Conservation (phyloP, 140 eudicot species). For the Flaveria floridana region DNA sequence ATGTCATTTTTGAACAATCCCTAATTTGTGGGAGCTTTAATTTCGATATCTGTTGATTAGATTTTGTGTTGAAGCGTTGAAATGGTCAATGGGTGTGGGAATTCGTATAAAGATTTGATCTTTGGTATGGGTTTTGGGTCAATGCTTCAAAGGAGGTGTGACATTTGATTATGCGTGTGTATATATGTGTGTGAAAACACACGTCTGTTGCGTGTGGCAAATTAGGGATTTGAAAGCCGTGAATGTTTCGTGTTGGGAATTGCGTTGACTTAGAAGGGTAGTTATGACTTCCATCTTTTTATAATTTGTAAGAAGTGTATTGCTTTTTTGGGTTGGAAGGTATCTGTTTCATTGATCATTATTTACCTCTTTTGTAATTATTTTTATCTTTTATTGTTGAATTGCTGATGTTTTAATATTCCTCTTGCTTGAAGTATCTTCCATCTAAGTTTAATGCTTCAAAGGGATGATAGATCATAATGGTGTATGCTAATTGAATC, state of each 20-base stretch:
- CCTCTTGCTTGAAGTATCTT: slow-evolving; percentile 37
- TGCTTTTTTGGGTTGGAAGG: slow-evolving; percentile 20
- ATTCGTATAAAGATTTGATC: slow-evolving; percentile 30
- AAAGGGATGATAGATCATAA: slow-evolving; percentile 27
- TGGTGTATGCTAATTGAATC: slow-evolving; percentile 6
- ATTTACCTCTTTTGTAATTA: slow-evolving; percentile 13
- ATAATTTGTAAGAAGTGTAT: slow-evolving; percentile 13
- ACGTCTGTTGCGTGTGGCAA: slow-evolving; percentile 34
- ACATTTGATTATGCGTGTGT: slow-evolving; percentile 16
- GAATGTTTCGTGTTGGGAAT: slow-evolving; percentile 39
- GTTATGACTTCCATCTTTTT: slow-evolving; percentile 36
- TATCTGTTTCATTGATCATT: neutral
- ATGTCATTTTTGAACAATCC: slow-evolving; percentile 1
- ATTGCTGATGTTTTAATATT: slow-evolving; percentile 30
- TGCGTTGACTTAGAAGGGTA: slow-evolving; percentile 35
- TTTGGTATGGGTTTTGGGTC: slow-evolving; percentile 27
- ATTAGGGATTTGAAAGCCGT: slow-evolving; percentile 38
- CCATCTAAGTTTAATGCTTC: slow-evolving; percentile 21
- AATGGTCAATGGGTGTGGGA: neutral
- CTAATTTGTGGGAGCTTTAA: slow-evolving; percentile 24
- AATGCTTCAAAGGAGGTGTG: slow-evolving; percentile 15
- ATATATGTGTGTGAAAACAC: neutral
- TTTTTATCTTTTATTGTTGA: slow-evolving; percentile 5
- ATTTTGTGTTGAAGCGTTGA: neutral
- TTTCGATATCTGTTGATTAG: slow-evolving; percentile 1